These are phyloP conservation scores for Phytophthora sp. DNA, from an alignment of 352 stramenopile species.

Conservation along the genomic window DNA sequence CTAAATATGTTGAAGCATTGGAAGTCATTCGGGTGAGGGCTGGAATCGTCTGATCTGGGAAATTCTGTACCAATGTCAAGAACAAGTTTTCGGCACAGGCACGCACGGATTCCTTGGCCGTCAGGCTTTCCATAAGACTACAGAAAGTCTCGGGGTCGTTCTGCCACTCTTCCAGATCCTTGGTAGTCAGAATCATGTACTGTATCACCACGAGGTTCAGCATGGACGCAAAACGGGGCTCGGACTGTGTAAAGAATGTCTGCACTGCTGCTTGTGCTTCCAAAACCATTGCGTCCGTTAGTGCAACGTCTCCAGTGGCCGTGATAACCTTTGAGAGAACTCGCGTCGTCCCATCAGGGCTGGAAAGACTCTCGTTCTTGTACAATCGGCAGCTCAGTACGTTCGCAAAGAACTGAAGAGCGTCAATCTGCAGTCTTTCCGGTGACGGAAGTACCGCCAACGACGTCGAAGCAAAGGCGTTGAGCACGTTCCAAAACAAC, in stretches of 20 bases:
- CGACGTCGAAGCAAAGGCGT: conserved; percentile 23
- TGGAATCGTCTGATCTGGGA: conserved; percentile 69
- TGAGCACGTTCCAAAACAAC: conserved; percentile 71
- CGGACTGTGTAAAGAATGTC: conserved; percentile 55
- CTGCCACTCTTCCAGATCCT: conserved; percentile 77
- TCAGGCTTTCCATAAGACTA: conserved; percentile 74
- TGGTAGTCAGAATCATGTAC: conserved; percentile 66
- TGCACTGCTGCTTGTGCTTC: conserved; percentile 67
- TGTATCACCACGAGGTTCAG: conserved; percentile 78
- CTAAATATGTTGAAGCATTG: conserved; percentile 53
- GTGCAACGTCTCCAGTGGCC: conserved; percentile 69
- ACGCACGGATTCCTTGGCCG: conserved; percentile 80
- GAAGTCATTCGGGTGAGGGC: conserved; percentile 73
- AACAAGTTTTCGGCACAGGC: conserved; percentile 85
- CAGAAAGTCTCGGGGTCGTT: conserved; percentile 73
- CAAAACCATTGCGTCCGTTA: conserved; percentile 81
- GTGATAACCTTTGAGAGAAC: conserved; percentile 84
- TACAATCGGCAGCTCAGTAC: conserved; percentile 84
- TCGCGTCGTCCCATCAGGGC: conserved; percentile 43
- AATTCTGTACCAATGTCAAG: conserved; percentile 82
- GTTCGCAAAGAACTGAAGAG: conserved; percentile 83
- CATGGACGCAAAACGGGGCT: conserved; percentile 58
- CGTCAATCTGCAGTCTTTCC: conserved; percentile 65
- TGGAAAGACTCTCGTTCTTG: conserved; percentile 70
- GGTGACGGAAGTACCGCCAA: conserved; percentile 23